A percentile compares a stretch with the other conserved stretches of the same genome.
Evolutionary conservation across 1,284 basidiomycete genomes (phyloP).

Genomic region (Sporisorium reilianum): DNA sequence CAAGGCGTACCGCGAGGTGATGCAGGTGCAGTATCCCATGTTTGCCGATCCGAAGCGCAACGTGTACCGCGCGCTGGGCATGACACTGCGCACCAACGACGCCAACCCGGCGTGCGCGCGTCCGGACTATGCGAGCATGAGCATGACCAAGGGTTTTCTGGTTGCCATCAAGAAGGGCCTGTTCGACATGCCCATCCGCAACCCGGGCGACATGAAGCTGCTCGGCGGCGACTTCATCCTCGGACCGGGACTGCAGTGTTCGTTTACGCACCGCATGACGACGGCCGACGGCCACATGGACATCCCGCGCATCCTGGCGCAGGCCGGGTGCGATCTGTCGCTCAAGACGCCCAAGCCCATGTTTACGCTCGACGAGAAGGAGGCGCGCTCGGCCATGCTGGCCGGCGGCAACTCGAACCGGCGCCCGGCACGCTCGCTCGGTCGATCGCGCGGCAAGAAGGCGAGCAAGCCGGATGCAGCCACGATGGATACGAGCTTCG

Average conservation of each 20-base stretch:
- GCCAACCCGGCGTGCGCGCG: conserved; percentile 73
- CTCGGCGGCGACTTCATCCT: conserved; percentile 90
- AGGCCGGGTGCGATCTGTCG: conserved; percentile 60
- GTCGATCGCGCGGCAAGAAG: conserved; percentile 35
- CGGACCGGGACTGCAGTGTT: conserved; percentile 73
- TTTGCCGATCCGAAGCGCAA: conserved; percentile 82
- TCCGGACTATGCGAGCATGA: conserved; percentile 77
- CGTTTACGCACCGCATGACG: conserved; percentile 56
- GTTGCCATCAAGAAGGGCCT: conserved; percentile 75
- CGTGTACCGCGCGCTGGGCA: conserved; percentile 81
- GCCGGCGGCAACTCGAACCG: conserved; percentile 47
- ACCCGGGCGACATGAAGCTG: conserved; percentile 80
- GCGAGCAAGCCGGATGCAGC: conserved; percentile 13
- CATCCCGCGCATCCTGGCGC: conserved; percentile 55
- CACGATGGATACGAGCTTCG: conserved; percentile 24
- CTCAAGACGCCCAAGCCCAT: conserved; percentile 55
- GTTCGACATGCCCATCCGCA: conserved; percentile 79
- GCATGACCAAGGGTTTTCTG: conserved; percentile 76
- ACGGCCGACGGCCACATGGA: conserved; percentile 63
- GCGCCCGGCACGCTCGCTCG: conserved; percentile 32
- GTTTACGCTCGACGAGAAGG: conserved; percentile 32
- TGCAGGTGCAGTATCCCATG: conserved; percentile 73
- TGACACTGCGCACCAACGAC: conserved; percentile 75
- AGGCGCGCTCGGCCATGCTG: conserved; percentile 39
- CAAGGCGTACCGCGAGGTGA: conserved; percentile 77